Evolutionary conservation across 225 moss, liverwort and hornwort species (phyloP).

Genomic region (Climacium dendroides): DNA sequence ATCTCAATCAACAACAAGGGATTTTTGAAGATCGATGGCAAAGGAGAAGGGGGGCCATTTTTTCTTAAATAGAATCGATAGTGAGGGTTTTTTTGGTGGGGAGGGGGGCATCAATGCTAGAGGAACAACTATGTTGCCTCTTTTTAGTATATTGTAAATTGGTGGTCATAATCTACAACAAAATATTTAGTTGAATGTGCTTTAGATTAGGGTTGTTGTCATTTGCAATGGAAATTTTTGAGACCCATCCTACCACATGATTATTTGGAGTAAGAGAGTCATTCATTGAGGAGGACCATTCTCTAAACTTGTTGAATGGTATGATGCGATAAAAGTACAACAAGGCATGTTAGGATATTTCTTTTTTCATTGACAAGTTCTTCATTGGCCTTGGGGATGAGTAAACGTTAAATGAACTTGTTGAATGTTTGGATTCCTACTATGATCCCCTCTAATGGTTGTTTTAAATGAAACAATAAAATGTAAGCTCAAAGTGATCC

Average conservation of each 20-base stretch:
- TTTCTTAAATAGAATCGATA: too few relatives aligned
- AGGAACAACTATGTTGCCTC: too few relatives aligned
- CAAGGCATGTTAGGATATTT: too few relatives aligned
- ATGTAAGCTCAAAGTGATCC: neutral
- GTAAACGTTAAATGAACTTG: neutral
- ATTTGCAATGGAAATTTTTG: neutral
- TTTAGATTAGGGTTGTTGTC: neutral
- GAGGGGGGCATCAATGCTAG: too few relatives aligned
- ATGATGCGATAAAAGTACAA: neutral
- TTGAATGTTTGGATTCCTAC: neutral
- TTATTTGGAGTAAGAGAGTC: neutral
- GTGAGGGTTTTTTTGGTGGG: too few relatives aligned
- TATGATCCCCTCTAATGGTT: too few relatives aligned
- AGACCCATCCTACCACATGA: neutral
- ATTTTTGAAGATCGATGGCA: too few relatives aligned
- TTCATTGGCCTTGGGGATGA: neutral
- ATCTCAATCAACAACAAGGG: too few relatives aligned
- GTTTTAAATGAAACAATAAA: neutral
- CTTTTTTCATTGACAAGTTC: fast-evolving
- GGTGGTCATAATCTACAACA: neutral
- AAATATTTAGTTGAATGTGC: fast-evolving
- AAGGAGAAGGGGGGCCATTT: too few relatives aligned
- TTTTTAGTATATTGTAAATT: neutral
- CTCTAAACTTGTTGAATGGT: neutral
- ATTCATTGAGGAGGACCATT: neutral